Evolutionary conservation across 169 alveolate species (phyloP).

Genomic region (Plasmodium coatneyi): DNA sequence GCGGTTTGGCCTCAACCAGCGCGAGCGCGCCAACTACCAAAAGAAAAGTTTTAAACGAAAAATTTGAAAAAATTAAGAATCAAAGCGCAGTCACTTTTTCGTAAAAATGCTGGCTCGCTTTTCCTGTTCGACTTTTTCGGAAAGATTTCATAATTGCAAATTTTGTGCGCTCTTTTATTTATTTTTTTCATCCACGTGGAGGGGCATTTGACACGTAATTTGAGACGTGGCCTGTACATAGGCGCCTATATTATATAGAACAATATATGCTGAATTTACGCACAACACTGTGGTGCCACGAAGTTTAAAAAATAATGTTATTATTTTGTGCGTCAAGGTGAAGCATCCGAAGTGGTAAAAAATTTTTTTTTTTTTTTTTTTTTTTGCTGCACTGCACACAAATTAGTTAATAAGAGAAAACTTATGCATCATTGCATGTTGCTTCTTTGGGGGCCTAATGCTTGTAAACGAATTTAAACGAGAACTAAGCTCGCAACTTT

Average conservation of each 20-base stretch:
- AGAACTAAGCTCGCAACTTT: neutral
- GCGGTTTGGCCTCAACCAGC: neutral
- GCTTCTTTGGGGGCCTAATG: neutral
- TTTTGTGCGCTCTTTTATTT: neutral
- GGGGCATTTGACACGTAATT: neutral
- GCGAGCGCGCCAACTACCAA: neutral
- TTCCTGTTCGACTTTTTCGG: neutral
- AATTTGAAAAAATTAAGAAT: neutral
- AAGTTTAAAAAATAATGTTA: neutral
- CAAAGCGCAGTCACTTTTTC: neutral
- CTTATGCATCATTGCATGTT: neutral
- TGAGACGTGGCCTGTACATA: neutral
- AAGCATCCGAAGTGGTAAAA: neutral
- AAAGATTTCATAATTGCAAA: neutral
- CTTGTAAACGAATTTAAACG: neutral
- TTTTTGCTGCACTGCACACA: neutral
- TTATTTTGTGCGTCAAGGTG: neutral
- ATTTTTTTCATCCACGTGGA: neutral
- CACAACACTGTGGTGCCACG: neutral
- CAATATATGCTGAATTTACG: neutral
- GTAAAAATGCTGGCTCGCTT: neutral
- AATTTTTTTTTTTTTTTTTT: neutral
- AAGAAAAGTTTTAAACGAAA: neutral
- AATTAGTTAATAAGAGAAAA: neutral
- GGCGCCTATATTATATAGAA: neutral